Percentiles rank a stretch among this genome's conserved stretches.
phyloP scores from a whole-genome alignment of 2,329 filamentous ascomycete species.

The Aspergillus ochraceus region DNA sequence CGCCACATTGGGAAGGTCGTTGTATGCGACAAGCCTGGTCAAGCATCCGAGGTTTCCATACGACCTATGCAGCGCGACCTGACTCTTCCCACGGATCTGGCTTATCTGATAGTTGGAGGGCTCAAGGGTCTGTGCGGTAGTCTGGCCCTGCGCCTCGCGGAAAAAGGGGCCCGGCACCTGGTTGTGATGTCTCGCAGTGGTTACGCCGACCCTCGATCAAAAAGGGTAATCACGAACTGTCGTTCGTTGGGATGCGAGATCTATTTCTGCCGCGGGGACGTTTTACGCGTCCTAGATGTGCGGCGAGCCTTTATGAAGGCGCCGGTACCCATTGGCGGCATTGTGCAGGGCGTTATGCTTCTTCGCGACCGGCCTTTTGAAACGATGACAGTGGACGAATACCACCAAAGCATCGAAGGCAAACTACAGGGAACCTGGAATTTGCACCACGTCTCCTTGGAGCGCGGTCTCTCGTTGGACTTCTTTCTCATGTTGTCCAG shows the following conservation, averaged over 20 bases:
- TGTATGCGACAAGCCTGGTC: slow-evolving; percentile 24
- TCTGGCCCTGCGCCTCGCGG: slow-evolving; percentile 9
- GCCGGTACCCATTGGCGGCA: slow-evolving; percentile 8
- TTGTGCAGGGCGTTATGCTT: slow-evolving; percentile 20
- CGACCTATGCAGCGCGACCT: background rate
- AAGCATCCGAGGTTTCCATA: background rate
- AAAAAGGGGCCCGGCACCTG: slow-evolving; percentile 6
- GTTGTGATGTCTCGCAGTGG: slow-evolving; percentile 13
- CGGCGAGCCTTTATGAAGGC: slow-evolving; percentile 5
- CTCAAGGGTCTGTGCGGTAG: slow-evolving; percentile 14
- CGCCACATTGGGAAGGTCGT: slow-evolving; percentile 43
- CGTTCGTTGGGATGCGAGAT: slow-evolving; percentile 1
- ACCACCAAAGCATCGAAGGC: slow-evolving; percentile 25
- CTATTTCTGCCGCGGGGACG: slow-evolving; percentile 11
- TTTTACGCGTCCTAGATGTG: slow-evolving; percentile 10
- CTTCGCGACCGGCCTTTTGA: slow-evolving; percentile 15
- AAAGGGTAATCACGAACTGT: slow-evolving; percentile 3
- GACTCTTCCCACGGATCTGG: background rate
- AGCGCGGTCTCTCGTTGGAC: slow-evolving; percentile 7
- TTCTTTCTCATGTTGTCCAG: slow-evolving; percentile 27
- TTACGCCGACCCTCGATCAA: slow-evolving; percentile 2
- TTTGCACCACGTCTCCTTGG: slow-evolving; percentile 21
- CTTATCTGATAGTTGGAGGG: slow-evolving; percentile 14
- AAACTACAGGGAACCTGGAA: slow-evolving; percentile 35
- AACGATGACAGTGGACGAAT: slow-evolving; percentile 36